These are phyloP conservation scores for Pontederia crassipes DNA, from an alignment of 176 grass and related monocot genomes.

Conservation along the genomic window DNA sequence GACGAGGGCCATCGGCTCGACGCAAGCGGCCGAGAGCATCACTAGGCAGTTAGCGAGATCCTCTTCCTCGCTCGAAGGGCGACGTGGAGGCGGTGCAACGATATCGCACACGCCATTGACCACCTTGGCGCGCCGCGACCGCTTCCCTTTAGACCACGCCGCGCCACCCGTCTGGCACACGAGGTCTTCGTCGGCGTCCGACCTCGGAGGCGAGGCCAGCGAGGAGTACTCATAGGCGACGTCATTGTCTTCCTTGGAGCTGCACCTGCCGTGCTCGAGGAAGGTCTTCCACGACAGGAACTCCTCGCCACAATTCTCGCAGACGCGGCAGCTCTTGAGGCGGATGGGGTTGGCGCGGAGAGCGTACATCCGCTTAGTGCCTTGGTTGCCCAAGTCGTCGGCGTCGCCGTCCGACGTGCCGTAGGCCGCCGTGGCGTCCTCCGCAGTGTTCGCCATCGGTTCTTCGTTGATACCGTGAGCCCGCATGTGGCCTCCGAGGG, in stretches of 20 bases:
- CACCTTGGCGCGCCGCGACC: slow-evolving; percentile 40
- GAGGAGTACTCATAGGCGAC: neutral
- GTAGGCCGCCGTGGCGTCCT: slow-evolving; percentile 7
- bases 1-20: neutral
- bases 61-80: slow-evolving; percentile 39
- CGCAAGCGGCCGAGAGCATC: slow-evolving; percentile 50
- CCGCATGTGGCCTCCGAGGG: slow-evolving; percentile 85
- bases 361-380: slow-evolving; percentile 40
- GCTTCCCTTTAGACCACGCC: slow-evolving; percentile 53
- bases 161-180: slow-evolving; percentile 10
- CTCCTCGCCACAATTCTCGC: slow-evolving; percentile 66
- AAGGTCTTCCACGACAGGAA: slow-evolving; percentile 58
- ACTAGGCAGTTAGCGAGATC: slow-evolving; percentile 62
- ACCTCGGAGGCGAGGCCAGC: slow-evolving; percentile 10
- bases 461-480: slow-evolving; percentile 55
- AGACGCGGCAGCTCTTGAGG: slow-evolving; percentile 42
- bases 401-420: slow-evolving; percentile 14
- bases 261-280: slow-evolving; percentile 55
- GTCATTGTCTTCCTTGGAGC: slow-evolving; percentile 24
- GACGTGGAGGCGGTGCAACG: neutral
- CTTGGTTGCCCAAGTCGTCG: neutral
- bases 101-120: neutral
- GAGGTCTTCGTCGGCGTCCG: slow-evolving; percentile 20
- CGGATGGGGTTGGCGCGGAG: slow-evolving; percentile 59
- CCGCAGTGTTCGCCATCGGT: slow-evolving; percentile 9